phyloP scores from a whole-genome alignment of 2,329 filamentous ascomycete genomes.

The Rhinocladiella mackenziei region DNA sequence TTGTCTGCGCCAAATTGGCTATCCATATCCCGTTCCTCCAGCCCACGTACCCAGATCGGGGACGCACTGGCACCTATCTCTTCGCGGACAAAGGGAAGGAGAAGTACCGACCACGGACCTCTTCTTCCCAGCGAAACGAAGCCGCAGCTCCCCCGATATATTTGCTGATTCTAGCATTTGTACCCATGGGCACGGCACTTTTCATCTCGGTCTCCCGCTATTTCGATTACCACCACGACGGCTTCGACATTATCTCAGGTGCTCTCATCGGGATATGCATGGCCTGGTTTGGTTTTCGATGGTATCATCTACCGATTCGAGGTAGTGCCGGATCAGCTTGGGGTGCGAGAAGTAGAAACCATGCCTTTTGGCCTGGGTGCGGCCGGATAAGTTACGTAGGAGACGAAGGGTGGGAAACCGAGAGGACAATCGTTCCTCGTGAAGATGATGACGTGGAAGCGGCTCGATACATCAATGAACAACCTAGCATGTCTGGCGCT shows the following conservation, averaged over 20 bases:
- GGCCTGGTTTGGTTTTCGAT: constrained; percentile 72
- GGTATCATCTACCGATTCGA: constrained; percentile 77
- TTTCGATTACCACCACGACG: constrained; percentile 84
- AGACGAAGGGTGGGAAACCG: constrained; percentile 42
- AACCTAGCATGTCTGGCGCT: not conserved
- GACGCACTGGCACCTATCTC: constrained; percentile 6
- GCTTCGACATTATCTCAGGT: constrained; percentile 89
- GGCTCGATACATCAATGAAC: not conserved
- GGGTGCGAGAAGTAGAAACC: constrained; percentile 68
- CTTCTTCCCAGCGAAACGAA: constrained; percentile 50
- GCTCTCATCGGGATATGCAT: constrained; percentile 69
- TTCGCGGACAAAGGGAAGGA: no score
- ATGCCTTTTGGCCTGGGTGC: constrained; percentile 72
- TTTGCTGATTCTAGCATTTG: constrained; percentile 61
- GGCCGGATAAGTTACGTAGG: constrained; percentile 46
- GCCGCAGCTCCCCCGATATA: constrained; percentile 80
- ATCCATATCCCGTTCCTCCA: constrained; percentile 45
- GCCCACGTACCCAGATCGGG: constrained; percentile 28
- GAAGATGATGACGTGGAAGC: constrained; percentile 1
- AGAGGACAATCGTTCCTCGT: not conserved
- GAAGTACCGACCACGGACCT: constrained; percentile 1
- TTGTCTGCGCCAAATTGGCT: constrained; percentile 62
- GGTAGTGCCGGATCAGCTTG: constrained; percentile 85
- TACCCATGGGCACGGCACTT: constrained; percentile 69
- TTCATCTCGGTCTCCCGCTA: constrained; percentile 84